Percentiles rank a stretch among this genome's conserved stretches.
These are phyloP conservation scores for Calonectria pseudoreteaudii DNA, from an alignment of 2,329 filamentous ascomycete genomes.

Conservation along the genomic window DNA sequence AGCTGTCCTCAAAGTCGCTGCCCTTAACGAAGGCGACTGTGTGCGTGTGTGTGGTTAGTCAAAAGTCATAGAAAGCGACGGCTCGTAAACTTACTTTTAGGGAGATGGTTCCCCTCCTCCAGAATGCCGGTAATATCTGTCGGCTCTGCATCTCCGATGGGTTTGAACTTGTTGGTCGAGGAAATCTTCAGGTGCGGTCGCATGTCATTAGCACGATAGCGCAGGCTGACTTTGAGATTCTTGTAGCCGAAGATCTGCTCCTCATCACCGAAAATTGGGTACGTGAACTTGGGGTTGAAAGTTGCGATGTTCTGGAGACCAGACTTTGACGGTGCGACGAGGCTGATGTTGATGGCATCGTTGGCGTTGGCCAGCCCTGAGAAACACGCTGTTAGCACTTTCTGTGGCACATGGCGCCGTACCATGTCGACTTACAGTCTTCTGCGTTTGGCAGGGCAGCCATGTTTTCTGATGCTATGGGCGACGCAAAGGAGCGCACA, in stretches of 20 bases:
- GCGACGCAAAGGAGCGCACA: background rate
- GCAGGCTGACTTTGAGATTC: slow-evolving; percentile 79
- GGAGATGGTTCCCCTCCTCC: slow-evolving; percentile 73
- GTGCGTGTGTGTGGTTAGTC: slow-evolving; percentile 20
- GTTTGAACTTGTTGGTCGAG: slow-evolving; percentile 77
- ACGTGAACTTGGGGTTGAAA: slow-evolving; percentile 90
- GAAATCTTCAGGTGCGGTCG: slow-evolving; percentile 79
- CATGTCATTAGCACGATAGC: slow-evolving; percentile 77
- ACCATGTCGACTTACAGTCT: slow-evolving; percentile 46
- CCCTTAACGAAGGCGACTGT: slow-evolving; percentile 75
- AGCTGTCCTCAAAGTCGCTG: slow-evolving; percentile 70
- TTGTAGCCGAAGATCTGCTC: slow-evolving; percentile 94
- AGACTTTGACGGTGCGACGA: slow-evolving; percentile 62
- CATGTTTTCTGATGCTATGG: slow-evolving; percentile 37
- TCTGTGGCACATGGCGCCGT: slow-evolving; percentile 1
- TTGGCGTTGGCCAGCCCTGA: slow-evolving; percentile 71
- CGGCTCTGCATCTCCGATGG: slow-evolving; percentile 75
- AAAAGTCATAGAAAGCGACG: background rate
- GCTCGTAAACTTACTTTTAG: slow-evolving; percentile 65
- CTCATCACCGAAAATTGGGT: slow-evolving; percentile 92
- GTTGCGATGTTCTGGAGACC: slow-evolving; percentile 69
- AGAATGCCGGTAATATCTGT: slow-evolving; percentile 76
- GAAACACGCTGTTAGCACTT: slow-evolving; percentile 30
- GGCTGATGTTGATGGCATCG: slow-evolving; percentile 71
- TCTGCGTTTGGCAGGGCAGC: slow-evolving; percentile 45